A percentile compares a stretch with the other conserved stretches of the same genome.
phyloP scores from a whole-genome alignment of 2,329 filamentous ascomycete species.

The Rhytidhysteron rufulum region DNA sequence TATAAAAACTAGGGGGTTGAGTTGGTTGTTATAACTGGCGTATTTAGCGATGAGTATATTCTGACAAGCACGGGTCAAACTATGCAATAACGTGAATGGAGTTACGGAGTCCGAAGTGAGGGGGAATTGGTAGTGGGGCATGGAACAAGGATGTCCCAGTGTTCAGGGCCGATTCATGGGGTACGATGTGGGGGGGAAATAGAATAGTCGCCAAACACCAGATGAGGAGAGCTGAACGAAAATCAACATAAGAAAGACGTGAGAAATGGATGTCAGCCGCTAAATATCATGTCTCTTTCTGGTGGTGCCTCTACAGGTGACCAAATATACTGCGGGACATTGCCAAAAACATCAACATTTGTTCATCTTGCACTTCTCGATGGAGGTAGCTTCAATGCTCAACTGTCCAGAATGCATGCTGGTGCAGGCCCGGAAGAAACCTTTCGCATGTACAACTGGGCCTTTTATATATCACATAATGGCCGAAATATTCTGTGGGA shows the following conservation, averaged over 20 bases:
- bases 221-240: not conserved
- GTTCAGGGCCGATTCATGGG: conserved; percentile 13
- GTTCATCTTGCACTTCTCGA: conserved; percentile 26
- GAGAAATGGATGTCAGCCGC: conserved; percentile 6
- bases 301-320: conserved; percentile 1
- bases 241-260: not conserved
- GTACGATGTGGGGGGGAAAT: conserved; percentile 12
- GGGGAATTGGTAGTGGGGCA: conserved; percentile 19
- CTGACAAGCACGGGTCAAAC: no score
- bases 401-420: conserved; percentile 24
- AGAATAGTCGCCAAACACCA: conserved; percentile 1
- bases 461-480: conserved; percentile 24
- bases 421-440: conserved; percentile 18
- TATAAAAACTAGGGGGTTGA: no score
- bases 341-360: conserved; percentile 16
- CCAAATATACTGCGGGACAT: conserved; percentile 1
- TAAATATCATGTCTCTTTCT: conserved; percentile 4
- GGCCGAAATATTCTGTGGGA: conserved; percentile 28
- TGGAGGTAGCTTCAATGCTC: conserved; percentile 30
- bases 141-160: conserved; percentile 6
- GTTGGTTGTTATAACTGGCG: no score
- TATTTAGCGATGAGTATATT: no score
- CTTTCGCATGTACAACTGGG: conserved; percentile 35
- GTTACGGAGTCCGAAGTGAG: no score
- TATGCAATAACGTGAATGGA: no score